These are phyloP conservation scores for Monoraphidium neglectum DNA, from an alignment of 139 green algal species.

Conservation along the genomic window DNA sequence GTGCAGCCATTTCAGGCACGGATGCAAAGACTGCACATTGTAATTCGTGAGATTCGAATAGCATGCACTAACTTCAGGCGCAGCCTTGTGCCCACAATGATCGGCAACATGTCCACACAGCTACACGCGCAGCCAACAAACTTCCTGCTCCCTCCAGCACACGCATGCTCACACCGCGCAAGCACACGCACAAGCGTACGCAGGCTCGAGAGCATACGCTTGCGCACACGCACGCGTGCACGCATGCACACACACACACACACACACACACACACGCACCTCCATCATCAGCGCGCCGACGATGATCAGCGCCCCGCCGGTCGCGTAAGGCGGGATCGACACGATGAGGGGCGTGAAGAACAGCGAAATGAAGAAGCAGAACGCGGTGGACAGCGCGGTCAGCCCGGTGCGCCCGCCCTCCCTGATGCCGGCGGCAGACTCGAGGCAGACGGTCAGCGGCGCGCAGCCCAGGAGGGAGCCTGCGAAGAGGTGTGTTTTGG, in stretches of 20 bases:
- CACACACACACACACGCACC: neutral
- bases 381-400: constrained; percentile 48
- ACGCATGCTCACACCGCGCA: too few relatives aligned
- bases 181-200: too few relatives aligned
- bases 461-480: constrained; percentile 40
- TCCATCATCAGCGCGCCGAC: constrained; percentile 65
- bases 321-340: constrained; percentile 83
- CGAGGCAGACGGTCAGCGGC: constrained; percentile 59
- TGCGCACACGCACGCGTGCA: neutral
- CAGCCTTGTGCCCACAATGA: too few relatives aligned
- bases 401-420: constrained; percentile 80
- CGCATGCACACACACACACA: neutral
- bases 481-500: constrained; percentile 1
- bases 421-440: constrained; percentile 70
- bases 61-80: too few relatives aligned
- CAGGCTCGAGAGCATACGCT: neutral
- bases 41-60: too few relatives aligned
- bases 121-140: too few relatives aligned
- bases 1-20: too few relatives aligned
- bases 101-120: too few relatives aligned
- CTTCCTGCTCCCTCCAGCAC: too few relatives aligned
- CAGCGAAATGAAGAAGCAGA: constrained; percentile 77
- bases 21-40: too few relatives aligned
- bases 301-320: constrained; percentile 80
- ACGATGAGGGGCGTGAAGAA: constrained; percentile 89